These are phyloP conservation scores for Xerocomellus intermedius DNA, from an alignment of 768 basidiomycete genomes.

Conservation along the genomic window DNA sequence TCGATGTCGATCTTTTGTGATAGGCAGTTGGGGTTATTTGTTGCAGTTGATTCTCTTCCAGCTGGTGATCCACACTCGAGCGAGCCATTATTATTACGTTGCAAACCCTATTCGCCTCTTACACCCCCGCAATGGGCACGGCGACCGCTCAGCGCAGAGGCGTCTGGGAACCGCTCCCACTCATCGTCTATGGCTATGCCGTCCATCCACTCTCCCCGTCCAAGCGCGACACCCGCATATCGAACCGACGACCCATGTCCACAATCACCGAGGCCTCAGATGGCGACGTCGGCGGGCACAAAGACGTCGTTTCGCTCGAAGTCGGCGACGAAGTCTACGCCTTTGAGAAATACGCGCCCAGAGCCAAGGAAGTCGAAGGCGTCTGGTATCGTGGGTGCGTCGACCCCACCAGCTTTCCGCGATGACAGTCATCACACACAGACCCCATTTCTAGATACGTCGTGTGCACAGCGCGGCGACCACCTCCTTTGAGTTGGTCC, in stretches of 20 bases:
- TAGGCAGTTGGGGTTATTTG: not conserved
- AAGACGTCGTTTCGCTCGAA: conserved; percentile 82
- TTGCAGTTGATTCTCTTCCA: not conserved
- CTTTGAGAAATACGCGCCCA: conserved; percentile 85
- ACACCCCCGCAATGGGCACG: conserved; percentile 17
- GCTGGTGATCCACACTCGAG: too few species aligned
- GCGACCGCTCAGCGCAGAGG: conserved; percentile 37
- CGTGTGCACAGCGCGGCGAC: conserved; percentile 72
- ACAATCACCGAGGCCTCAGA: conserved; percentile 47
- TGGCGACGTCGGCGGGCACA: conserved; percentile 62
- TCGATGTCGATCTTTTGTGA: too few species aligned
- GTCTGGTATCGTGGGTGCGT: conserved; percentile 94
- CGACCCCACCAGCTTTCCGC: not conserved
- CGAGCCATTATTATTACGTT: not conserved
- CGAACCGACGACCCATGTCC: conserved; percentile 40
- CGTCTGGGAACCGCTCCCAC: conserved; percentile 62
- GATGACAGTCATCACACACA: not conserved
- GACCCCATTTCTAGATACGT: conserved; percentile 61
- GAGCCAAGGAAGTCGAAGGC: conserved; percentile 70
- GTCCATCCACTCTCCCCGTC: conserved; percentile 79
- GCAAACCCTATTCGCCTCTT: too few species aligned
- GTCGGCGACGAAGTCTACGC: conserved; percentile 97
- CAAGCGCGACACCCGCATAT: conserved; percentile 69
- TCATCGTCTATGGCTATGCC: conserved; percentile 89
- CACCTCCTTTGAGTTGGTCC: conserved; percentile 67